Base-by-base conservation (phyloP, 2,329 filamentous ascomycete species). In the Tricladium varicosporioides region DNA sequence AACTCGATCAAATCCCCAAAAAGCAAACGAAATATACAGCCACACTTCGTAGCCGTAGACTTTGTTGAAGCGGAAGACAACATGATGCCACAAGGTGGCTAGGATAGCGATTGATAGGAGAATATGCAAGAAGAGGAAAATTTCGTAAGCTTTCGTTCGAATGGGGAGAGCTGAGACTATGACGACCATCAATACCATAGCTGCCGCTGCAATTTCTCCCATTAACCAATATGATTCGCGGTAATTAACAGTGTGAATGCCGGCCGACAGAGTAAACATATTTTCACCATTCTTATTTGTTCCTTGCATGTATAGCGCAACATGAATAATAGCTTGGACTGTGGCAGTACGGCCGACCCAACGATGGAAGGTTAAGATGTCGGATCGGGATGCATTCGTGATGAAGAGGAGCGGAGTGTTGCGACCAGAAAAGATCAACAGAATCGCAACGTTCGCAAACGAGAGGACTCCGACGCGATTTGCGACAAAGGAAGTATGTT, bases 1-100 rank as follows among this genome's bases (percentile, higher is more conserved):
- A 0, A 78, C 14, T 0, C 79, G 73, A 58, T 82, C 80, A 51
- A 76, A 76, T 5, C 65, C 66, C 77, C 77, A 80, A 19, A 78
- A 69, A 0, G 72, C 76, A 31, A 70, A 71, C 0, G 72, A 70
- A 1, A 72, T 67, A 51, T 76, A 78, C 0, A 80, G 58, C 49
- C 53, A 78, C 0, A 51, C 19, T 51, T 60, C 47, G 36, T 60
- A 60, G 10, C 78, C 78, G 66, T 74, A 77, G 4, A 70, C 63
- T 36, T 71, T 66, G 1, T 63, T 51, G 58, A 74, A 78, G 0
- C 70, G 64, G 10, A 67, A 56, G 8, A 66, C 58, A 44, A 79
- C 71, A 51, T 81, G 78, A 46, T 64, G 61, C 62, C 62, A 64
- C 18, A 50, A 54, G n/a, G 56, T 58, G 9, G 62, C 48, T 3